A percentile compares a stretch with the other conserved stretches of the same genome.
Conservation (phyloP, 129 eudicot genomes). For the Pseudognaphalium luteoalbum region DNA sequence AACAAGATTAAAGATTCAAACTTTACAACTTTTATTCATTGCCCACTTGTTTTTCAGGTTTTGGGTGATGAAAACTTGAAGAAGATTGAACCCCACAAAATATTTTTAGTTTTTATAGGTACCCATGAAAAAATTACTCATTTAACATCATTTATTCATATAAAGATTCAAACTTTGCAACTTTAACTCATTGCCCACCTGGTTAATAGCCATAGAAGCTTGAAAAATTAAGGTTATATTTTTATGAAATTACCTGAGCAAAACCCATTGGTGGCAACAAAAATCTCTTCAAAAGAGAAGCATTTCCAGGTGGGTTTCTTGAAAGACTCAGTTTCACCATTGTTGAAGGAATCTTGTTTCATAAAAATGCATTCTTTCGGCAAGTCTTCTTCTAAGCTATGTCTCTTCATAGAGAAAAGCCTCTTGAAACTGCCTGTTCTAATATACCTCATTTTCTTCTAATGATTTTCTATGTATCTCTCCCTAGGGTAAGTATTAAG, state of each 20-base stretch:
- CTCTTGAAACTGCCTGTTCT: slow-evolving; percentile 80
- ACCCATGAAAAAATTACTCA: slow-evolving; percentile 18
- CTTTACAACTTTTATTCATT: slow-evolving; percentile 11
- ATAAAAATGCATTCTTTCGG: slow-evolving; percentile 39
- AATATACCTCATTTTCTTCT: slow-evolving; percentile 61
- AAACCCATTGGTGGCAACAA: slow-evolving; percentile 77
- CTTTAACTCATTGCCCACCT: slow-evolving; percentile 14
- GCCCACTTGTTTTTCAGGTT: slow-evolving; percentile 11
- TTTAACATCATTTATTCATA: slow-evolving; percentile 18
- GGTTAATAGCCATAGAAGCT: not conserved
- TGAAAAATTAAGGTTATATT: not conserved
- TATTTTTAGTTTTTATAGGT: not conserved
- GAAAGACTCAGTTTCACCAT: slow-evolving; percentile 40
- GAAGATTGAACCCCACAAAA: slow-evolving; percentile 16
- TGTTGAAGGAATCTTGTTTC: slow-evolving; percentile 37
- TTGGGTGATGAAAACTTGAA: not conserved
- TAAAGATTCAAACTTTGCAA: slow-evolving; percentile 25
- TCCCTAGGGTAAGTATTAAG: slow-evolving; percentile 39
- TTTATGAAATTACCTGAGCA: slow-evolving; percentile 55
- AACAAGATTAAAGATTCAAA: slow-evolving; percentile 23
- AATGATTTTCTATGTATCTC: not conserved
- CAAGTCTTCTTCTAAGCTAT: slow-evolving; percentile 57
- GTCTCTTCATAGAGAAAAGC: slow-evolving; percentile 73
- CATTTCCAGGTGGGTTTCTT: slow-evolving; percentile 81
- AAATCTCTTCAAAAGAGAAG: slow-evolving; percentile 81